Evolutionary conservation across 352 stramenopile species (phyloP), one percentile per base, ranked within the genome.

Genomic region (Pythium phragmitis): DNA sequence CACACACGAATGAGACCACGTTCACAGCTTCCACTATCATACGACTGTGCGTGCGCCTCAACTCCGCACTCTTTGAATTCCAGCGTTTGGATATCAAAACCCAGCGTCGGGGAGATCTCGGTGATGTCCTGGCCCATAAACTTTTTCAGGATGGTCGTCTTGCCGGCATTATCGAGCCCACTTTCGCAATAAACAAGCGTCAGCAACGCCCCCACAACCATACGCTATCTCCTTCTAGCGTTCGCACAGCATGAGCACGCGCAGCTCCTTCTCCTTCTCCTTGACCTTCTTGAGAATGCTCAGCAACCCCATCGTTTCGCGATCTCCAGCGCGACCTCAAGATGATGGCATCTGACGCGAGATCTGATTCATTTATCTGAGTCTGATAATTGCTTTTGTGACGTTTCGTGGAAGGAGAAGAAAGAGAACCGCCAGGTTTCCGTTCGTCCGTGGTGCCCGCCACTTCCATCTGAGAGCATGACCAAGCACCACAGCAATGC

Each of bases 51-150:
- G 14, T 46, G 13, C 13, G 13, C 9, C 39, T 4, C 28, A 49
- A 57, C n/a, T 12, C 37, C 39, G 19, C 67, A 94, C 76, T 92
- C 79, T 76, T 96, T 93, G 74, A 98, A 98, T 60, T 99, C 93
- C 34, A 99, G 82, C 33, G 96, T 99, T 73, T 99, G 96, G 75
- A 99, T 99, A 67, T 99, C 97, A 79, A 99, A 99, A 23, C 97
- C 98, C 2, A 99, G 81, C 26, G 97, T 99, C 9, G 97, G 98
- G 46, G 91, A 96, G 70, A 99, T 99, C 46, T 96, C 90, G 23
- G 96, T 91, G 52, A 99, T 99, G 47, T 98, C 88, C 52, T 99
- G 88, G 26, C 95, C 96, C 78, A 98, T 98, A 60, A 99, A 98
- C 73, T 98, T 97, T 62, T 97, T 97, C 33, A 99, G 69, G 64